phyloP scores from a whole-genome alignment of 345 rosid genomes.

The Psidium guajava region DNA sequence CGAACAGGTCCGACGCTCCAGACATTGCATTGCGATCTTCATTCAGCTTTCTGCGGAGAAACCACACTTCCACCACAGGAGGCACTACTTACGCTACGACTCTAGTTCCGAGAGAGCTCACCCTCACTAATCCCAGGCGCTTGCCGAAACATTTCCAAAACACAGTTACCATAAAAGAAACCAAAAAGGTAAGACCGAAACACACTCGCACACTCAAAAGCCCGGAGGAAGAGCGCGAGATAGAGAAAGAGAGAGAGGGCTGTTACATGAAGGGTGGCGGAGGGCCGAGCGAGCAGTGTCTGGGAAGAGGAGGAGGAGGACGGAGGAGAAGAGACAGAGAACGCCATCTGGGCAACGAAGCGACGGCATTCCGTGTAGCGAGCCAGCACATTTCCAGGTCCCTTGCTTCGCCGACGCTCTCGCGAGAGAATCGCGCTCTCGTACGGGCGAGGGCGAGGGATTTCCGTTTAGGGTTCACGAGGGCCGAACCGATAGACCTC shows the following conservation, averaged over 20 bases:
- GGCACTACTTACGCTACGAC: not conserved
- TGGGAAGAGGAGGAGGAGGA: constrained; percentile 19
- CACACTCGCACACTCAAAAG: not conserved
- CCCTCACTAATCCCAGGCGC: not conserved
- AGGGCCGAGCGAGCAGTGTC: constrained; percentile 20
- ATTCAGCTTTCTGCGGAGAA: not conserved
- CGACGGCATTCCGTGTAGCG: constrained; percentile 50
- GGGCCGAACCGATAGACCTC: not conserved
- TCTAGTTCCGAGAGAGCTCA: not conserved
- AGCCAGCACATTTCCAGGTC: constrained; percentile 45
- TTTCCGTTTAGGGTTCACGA: not conserved
- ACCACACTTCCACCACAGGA: not conserved
- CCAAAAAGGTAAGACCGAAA: not conserved
- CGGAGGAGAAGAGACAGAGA: constrained; percentile 40
- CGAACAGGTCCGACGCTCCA: not conserved
- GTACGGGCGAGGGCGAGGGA: not conserved
- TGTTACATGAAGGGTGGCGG: constrained; percentile 37
- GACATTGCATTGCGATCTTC: not conserved
- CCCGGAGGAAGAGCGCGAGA: not conserved
- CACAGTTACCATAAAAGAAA: not conserved
- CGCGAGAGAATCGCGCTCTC: not conserved
- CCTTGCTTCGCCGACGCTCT: not conserved
- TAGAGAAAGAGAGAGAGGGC: not conserved
- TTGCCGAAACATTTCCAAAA: not conserved
- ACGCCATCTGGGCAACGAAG: constrained; percentile 55